Base-by-base conservation (phyloP, 2,329 filamentous ascomycete species). In the Claviceps arundinis region DNA sequence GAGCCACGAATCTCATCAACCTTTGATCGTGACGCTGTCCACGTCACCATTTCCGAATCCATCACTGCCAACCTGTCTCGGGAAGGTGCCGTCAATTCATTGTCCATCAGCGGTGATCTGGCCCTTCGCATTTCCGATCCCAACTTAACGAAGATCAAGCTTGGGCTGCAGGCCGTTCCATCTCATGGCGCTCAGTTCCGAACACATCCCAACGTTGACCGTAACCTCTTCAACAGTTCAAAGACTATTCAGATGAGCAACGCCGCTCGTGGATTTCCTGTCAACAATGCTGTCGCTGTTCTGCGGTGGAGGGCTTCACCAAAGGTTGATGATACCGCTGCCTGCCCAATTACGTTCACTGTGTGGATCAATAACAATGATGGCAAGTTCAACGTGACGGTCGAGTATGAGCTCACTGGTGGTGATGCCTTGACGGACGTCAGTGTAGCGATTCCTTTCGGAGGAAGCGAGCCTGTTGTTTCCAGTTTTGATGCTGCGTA, bases 191-290 rank as follows among this genome's bases (percentile, higher is more conserved):
- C 85, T 17, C 89, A 96, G 67, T 93, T 96, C 74, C 86, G 89
- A 61, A 93, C 91, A 41, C 93, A 98, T 67, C 93, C 93, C 50
- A 97, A 97, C 66, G 91, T 98, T 52, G 91, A 98, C 72, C 90
- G 88, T 65, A 79, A 80, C 51, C 74, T 87, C 13, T 98, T 97
- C 76, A 89, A 84, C 65, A 85, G 77, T 64, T 81, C 82, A 60
- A 93, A 88, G 65, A 72, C 78, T 26, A 91, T 98, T 57, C 93
- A 97, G 70, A 84, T 97, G 69, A 89, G 86, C 69, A 95, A 97
- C 65, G 77, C 80, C 2, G 78, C 81, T 42, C 90, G 90, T 64
- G 88, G 89, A 24, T 98, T 98, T 75, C 93, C 93, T 0, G 82
- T 89, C 26, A 97, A 96, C 71, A 94, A 95, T 65, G 82, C 87